Evolutionary conservation across 331 rosid species (phyloP), one percentile per base, ranked within the genome.

Genomic region (Phaseolus coccineus): DNA sequence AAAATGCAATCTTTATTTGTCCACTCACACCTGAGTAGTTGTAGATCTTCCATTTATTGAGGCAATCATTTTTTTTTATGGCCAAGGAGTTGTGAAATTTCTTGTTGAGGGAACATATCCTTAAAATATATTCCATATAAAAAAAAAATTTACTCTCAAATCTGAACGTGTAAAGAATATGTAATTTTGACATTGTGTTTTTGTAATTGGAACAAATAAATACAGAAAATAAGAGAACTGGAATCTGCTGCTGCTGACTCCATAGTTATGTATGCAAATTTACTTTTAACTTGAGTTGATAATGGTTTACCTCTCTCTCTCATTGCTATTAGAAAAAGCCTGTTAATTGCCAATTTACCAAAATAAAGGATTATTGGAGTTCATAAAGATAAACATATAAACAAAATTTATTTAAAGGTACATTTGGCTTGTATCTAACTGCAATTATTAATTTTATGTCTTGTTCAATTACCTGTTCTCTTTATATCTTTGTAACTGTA

Each of bases 21-120:
- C 50, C 46, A 16, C 71, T 74, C 37, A n/a, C 28, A 31, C 48
- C 30, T 19, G 27, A 22, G 35, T 58, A 27, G 39, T 33, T 11
- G n/a, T 37, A 42, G 62, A 53, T 53, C 22, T 12, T 63, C 57
- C 24, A 71, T 64, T 63, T 53, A 55, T 55, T 53, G 37, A 5
- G 64, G 39, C 8, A n/a, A 56, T 52, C 46, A 58, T 51, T 65
- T 63, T 82, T 31, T 31, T 14, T 15, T 39, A 39, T 39, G 48
- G 69, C 82, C 51, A 19, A 71, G 58, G 19, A 48, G 80, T 77
- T 72, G 47, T 74, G 69, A 37, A 50, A 58, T 35, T 82, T 58
- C 79, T 35, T 61, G 44, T 40, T 14, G 5, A 61, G 44, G 39
- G 53, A 1, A 51, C 27, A 68, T 63, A 35, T 33, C 67, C 67